Evolutionary conservation across 2,329 filamentous ascomycete genomes (phyloP), one percentile per base, ranked within the genome.

Genomic region (Pseudogymnoascus sp.): DNA sequence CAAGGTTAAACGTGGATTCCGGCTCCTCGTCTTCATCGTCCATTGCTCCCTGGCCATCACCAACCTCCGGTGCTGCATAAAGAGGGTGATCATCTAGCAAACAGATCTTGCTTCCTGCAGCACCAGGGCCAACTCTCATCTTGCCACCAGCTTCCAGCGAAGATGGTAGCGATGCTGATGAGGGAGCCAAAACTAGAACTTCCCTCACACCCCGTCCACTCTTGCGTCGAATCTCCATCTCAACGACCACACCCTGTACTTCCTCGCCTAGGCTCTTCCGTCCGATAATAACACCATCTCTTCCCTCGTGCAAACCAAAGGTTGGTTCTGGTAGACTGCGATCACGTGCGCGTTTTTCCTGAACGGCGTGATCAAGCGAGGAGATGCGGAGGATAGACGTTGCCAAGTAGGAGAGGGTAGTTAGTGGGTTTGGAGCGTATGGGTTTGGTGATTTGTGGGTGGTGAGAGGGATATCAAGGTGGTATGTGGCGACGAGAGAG

Each of bases 171-270:
- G 64, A 36, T 7, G 64, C n/a, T 6, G 64, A 41, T 6, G 66
- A 48, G 1, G 75, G 77, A 63, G 67, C 74, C 41, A 81, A 77
- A 58, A 86, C 79, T 64, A 87, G 87, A 55, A 75, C 79, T 74
- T 97, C 93, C 7, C 81, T 76, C 13, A 96, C 87, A 0, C 87
- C 85, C 4, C 92, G 81, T 0, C 93, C 92, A 69, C 89, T 93
- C 68, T 92, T 88, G 62, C 93, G 81, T 9, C 94, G 82, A 68
- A 96, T 84, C 74, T 99, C 93, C 83, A 96, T 89, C 70, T 91
- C 86, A 5, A 97, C 74, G 0, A 96, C 90, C 0, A 93, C 73
- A 0, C 84, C 88, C 0, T 78, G 77, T 8, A 66, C 65, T 5
- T 63, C 63, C 13, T 33, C 63, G 61, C 68, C 67, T 35, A 21